Percentiles rank a stretch among this genome's conserved stretches.
Evolutionary conservation across 1,284 basidiomycete species (phyloP).

Genomic region (Clitocybe nebularis): DNA sequence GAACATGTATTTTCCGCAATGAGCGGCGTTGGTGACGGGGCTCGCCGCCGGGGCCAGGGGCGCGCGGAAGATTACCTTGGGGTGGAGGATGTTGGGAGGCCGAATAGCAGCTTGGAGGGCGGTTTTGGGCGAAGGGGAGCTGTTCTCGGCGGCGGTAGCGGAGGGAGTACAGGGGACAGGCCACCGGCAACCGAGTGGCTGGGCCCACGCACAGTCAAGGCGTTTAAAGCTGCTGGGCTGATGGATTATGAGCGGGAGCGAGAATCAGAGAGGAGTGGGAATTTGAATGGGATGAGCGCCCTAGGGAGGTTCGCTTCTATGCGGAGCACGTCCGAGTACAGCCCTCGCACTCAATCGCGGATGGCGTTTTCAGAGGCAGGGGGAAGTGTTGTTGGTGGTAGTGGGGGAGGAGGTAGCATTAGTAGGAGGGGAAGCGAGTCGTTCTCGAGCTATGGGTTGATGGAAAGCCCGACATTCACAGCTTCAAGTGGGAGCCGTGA

Average conservation of each 20-base stretch:
- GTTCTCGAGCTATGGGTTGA: conserved; percentile 25
- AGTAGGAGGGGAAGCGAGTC: conserved; percentile 25
- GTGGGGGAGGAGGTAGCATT: conserved; percentile 21
- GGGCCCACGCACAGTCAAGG: conserved; percentile 64
- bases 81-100: conserved; percentile 12
- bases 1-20: neutral
- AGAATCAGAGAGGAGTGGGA: conserved; percentile 9
- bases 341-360: conserved; percentile 26
- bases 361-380: conserved; percentile 36
- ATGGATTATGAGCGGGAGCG: conserved; percentile 42
- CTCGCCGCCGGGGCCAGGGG: conserved; percentile 2
- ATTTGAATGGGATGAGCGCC: conserved; percentile 7
- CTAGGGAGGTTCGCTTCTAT: conserved; percentile 16
- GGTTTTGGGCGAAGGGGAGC: conserved; percentile 11
- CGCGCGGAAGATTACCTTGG: conserved; percentile 10
- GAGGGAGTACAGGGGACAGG: conserved; percentile 11
- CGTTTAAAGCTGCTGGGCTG: conserved; percentile 66
- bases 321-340: conserved; percentile 15
- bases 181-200: conserved; percentile 51
- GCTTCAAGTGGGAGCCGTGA: conserved; percentile 38
- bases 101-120: conserved; percentile 23
- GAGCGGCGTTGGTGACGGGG: conserved; percentile 1
- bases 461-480: conserved; percentile 52
- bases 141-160: conserved; percentile 2
- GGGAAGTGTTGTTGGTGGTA: conserved; percentile 17